Conservation (phyloP, 139 green algal genomes). For the Zygnema cylindricum region DNA sequence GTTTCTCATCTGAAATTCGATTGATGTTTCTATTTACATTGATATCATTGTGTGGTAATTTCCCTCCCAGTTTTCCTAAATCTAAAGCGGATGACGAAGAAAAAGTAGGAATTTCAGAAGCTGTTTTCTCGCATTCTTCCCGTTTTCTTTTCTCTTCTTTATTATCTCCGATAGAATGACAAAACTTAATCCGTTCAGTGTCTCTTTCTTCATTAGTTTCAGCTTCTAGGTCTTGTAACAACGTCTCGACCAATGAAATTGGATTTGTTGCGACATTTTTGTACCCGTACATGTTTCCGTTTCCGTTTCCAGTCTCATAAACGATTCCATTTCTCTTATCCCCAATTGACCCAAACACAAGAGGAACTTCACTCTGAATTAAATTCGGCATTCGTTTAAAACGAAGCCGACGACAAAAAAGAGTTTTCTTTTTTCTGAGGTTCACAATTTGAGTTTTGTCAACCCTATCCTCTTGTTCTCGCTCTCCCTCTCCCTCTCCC, state of each 20-base stretch:
- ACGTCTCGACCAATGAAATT: neutral
- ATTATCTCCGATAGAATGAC: too few species aligned
- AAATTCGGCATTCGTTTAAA: constrained; percentile 38
- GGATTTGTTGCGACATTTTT: neutral
- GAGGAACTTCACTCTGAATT: constrained; percentile 29
- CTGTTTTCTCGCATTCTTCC: too few species aligned
- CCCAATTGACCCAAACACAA: neutral
- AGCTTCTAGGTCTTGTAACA: neutral
- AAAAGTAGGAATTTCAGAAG: neutral
- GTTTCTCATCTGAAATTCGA: too few species aligned
- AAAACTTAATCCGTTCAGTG: neutral
- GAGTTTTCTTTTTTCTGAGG: neutral
- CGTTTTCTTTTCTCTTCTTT: too few species aligned
- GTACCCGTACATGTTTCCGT: too few species aligned
- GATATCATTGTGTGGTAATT: neutral
- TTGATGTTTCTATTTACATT: too few species aligned
- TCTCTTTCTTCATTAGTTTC: neutral
- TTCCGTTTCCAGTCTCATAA: too few species aligned
- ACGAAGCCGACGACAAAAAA: constrained; percentile 27
- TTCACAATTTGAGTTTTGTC: neutral
- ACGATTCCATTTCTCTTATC: neutral
- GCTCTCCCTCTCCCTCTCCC: neutral
- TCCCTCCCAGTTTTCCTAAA: neutral
- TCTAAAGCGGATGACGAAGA: neutral
- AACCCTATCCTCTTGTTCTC: neutral